Conservation (phyloP, 2,329 filamentous ascomycete species). For the Amauroascus niger region DNA sequence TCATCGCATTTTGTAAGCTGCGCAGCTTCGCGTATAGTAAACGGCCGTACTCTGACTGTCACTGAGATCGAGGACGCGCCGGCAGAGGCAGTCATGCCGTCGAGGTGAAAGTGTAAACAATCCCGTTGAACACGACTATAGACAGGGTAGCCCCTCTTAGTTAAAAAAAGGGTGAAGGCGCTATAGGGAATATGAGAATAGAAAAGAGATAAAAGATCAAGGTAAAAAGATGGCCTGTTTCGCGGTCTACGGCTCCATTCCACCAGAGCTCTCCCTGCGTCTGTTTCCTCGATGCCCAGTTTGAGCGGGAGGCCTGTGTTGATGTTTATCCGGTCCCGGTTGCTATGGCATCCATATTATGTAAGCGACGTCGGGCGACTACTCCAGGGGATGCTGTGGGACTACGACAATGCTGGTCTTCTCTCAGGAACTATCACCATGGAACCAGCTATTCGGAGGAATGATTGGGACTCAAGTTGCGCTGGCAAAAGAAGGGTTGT, state of each 20-base stretch:
- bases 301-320: slow-evolving; percentile 5
- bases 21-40: slow-evolving; percentile 83
- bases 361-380: neutral
- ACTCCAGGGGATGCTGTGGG: too few species aligned
- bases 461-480: too few species aligned
- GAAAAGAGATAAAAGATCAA: slow-evolving; percentile 7
- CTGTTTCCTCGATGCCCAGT: neutral
- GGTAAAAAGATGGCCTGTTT: slow-evolving; percentile 2
- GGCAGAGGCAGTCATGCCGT: slow-evolving; percentile 33
- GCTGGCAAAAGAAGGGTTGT: too few species aligned
- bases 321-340: slow-evolving; percentile 17
- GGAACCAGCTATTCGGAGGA: too few species aligned
- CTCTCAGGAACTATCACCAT: too few species aligned
- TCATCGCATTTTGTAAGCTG: slow-evolving; percentile 72
- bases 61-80: slow-evolving; percentile 44
- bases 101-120: slow-evolving; percentile 7
- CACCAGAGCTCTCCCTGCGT: slow-evolving; percentile 4
- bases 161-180: neutral
- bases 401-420: too few species aligned
- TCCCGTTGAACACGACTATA: neutral
- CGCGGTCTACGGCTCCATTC: neutral
- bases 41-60: slow-evolving; percentile 53
- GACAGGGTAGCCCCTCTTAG: neutral
- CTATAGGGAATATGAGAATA: slow-evolving; percentile 5
- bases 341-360: slow-evolving; percentile 15